Conservation (phyloP, 192 early-diverging fungal species). For the Umbelopsis vinacea region DNA sequence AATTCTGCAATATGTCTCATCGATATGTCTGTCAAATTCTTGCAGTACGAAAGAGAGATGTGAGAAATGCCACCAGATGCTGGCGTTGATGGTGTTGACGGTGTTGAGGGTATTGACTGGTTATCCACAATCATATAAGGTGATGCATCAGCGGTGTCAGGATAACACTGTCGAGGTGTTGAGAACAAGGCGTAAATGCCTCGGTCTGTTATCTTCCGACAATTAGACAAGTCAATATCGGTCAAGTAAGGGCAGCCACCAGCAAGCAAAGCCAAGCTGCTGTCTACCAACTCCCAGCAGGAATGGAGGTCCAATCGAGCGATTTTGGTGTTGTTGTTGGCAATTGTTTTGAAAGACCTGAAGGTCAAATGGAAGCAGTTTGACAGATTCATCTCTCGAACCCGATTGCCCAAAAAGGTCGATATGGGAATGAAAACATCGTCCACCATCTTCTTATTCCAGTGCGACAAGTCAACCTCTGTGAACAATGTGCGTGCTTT, state of each 20-base stretch:
- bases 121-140: background rate
- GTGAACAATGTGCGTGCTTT: constrained; percentile 47
- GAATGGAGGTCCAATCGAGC: constrained; percentile 59
- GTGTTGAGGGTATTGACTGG: background rate
- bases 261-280: constrained; percentile 54
- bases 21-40: constrained; percentile 67
- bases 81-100: background rate
- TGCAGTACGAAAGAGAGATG: constrained; percentile 74
- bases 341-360: constrained; percentile 53
- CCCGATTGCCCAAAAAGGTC: constrained; percentile 47
- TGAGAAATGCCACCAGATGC: constrained; percentile 32
- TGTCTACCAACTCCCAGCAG: constrained; percentile 77
- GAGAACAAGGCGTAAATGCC: constrained; percentile 61
- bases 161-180: background rate
- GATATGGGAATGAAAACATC: constrained; percentile 37
- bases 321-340: constrained; percentile 44
- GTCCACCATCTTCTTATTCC: constrained; percentile 68
- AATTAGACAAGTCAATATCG: constrained; percentile 76
- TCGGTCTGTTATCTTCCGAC: constrained; percentile 72
- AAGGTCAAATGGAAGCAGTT: constrained; percentile 78
- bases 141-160: background rate
- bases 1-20: constrained; percentile 51
- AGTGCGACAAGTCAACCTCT: constrained; percentile 57
- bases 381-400: constrained; percentile 55
- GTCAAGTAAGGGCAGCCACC: constrained; percentile 49